Percentiles rank a stretch among this genome's conserved stretches.
Evolutionary conservation across 768 basidiomycete species (phyloP).

Genomic region (Serpula lacrymans): DNA sequence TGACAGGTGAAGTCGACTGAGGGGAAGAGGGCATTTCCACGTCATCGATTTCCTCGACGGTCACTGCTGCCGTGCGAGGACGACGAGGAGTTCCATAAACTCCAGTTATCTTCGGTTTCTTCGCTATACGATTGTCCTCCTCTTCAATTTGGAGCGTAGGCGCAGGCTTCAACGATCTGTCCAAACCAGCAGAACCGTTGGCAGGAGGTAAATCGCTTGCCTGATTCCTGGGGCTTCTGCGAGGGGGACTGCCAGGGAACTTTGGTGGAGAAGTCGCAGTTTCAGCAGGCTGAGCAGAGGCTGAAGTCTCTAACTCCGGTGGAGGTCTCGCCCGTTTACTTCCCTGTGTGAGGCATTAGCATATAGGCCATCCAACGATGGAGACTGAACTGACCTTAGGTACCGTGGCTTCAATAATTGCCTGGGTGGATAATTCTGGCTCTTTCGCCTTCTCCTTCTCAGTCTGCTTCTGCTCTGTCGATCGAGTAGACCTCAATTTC

Average conservation of each 20-base stretch:
- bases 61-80: neutral
- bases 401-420: conserved; percentile 73
- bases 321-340: conserved; percentile 77
- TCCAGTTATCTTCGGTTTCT: conserved; percentile 45
- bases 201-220: neutral
- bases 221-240: conserved; percentile 6
- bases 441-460: conserved; percentile 28
- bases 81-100: conserved; percentile 1
- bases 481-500: conserved; percentile 28
- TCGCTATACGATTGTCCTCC: conserved; percentile 36
- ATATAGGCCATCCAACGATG: neutral
- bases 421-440: conserved; percentile 48
- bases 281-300: conserved; percentile 10
- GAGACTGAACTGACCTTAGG: conserved; percentile 51
- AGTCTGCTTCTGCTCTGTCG: conserved; percentile 38
- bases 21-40: conserved; percentile 23
- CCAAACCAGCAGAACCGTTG: conserved; percentile 13
- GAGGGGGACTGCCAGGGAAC: conserved; percentile 3
- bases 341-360: conserved; percentile 45
- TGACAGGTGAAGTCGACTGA: conserved; percentile 14
- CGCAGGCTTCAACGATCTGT: conserved; percentile 1
- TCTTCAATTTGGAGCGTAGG: conserved; percentile 37
- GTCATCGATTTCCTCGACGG: conserved; percentile 32
- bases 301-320: conserved; percentile 43
- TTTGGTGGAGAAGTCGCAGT: conserved; percentile 8